Base-by-base conservation (phyloP, 106 monocot species). In the Acorus gramineus region DNA sequence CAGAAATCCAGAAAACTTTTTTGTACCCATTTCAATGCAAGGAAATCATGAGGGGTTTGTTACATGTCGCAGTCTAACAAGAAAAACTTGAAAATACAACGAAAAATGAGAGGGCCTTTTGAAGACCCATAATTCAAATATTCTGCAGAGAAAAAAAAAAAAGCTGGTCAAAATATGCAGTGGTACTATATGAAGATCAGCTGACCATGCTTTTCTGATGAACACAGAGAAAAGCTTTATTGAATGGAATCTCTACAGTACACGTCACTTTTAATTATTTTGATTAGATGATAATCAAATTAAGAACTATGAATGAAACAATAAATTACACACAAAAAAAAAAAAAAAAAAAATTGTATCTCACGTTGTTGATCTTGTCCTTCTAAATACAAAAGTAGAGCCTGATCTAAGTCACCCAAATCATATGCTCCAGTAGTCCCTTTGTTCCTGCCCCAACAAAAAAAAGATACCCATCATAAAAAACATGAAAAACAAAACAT, bases 321-420 rank as follows among this genome's bases (percentile, higher is more conserved):
- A 28, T 28, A 28, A 28, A 28, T 28, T 28, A 28, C 28, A 28
- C n/a, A n/a, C n/a, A 50, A 4, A 14, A 42, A 44, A 59, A 44
- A 52, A 8, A 42, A 2, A 44, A 55, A 7, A 63, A 51, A 48
- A 45, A 57, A 59, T 8, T 11, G 4, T 8, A 57, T 74, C 84
- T 81, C 77, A 89, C 89, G 89, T 70, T 74, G 87, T 65, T 87
- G 90, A 64, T 86, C 85, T 44, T 89, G 84, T 11, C 85, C 85
- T 51, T 98, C 96, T 4, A 91, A 57, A 69, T 84, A 98, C 70
- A 98, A 73, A 63, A 79, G 81, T 9, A 98, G 69, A 55, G 91
- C 98, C 71, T 98, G 87, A 69, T 98, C 98, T 62, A 98, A 65
- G 60, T 98, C 98, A 14, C 85, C 90, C 61, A 86, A 54, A 61